Conservation (phyloP, 2,329 filamentous ascomycete genomes). For the Coniosporium tulheliwenetii region DNA sequence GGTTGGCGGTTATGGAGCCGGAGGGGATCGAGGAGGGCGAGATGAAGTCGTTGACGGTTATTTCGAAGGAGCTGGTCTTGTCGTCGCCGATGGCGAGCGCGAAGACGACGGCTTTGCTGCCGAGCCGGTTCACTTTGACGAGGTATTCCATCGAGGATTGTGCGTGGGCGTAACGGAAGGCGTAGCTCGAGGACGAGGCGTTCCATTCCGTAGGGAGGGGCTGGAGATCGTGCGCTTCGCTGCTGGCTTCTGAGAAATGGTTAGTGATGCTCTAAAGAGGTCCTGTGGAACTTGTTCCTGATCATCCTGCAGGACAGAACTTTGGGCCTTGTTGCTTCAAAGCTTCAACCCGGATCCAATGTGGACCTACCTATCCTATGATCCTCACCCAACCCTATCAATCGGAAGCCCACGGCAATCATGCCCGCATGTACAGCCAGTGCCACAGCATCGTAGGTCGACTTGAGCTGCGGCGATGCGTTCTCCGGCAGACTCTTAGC, state of each 20-base stretch:
- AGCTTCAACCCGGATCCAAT: neutral
- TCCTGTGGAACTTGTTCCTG: conserved; percentile 1
- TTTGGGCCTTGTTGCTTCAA: neutral
- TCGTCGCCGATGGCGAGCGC: conserved; percentile 69
- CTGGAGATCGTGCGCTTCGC: conserved; percentile 8
- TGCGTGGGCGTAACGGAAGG: conserved; percentile 74
- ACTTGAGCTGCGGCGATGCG: conserved; percentile 35
- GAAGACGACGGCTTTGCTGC: conserved; percentile 68
- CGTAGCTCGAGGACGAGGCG: conserved; percentile 48
- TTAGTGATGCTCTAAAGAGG: conserved; percentile 5
- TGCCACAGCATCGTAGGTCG: conserved; percentile 67
- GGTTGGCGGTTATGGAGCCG: conserved; percentile 25
- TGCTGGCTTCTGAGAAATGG: conserved; percentile 8
- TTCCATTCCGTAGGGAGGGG: conserved; percentile 68
- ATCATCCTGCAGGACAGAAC: neutral
- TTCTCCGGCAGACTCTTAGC: conserved; percentile 24
- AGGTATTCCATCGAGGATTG: conserved; percentile 78
- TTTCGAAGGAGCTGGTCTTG: conserved; percentile 62
- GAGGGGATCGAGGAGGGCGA: conserved; percentile 43
- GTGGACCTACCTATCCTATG: conserved; percentile 46
- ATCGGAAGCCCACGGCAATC: conserved; percentile 60
- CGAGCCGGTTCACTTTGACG: conserved; percentile 67
- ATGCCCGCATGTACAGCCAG: conserved; percentile 76
- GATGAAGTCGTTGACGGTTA: conserved; percentile 60
- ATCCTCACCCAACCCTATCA: conserved; percentile 75